Percentiles rank a stretch among this genome's conserved stretches.
phyloP scores from a whole-genome alignment of 2,329 filamentous ascomycete genomes.

The Alternaria conjuncta region DNA sequence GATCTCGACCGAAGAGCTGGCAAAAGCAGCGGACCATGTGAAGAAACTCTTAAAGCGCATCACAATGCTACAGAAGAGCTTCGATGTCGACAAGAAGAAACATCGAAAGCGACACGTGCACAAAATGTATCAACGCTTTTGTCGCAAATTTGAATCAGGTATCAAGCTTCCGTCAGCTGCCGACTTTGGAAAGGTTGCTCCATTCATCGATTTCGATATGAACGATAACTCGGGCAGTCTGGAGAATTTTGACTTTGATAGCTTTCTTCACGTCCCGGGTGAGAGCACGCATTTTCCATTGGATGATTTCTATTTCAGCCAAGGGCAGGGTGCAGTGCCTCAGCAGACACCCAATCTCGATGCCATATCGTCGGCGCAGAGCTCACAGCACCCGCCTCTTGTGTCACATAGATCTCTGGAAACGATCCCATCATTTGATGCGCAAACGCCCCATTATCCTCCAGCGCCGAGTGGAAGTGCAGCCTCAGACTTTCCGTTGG shows the following conservation, averaged over 20 bases:
- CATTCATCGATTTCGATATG: background rate
- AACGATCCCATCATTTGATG: background rate
- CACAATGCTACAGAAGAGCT: constrained; percentile 20
- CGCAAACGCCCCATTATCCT: background rate
- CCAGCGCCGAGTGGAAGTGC: background rate
- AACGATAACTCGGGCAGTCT: too few species aligned
- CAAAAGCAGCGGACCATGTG: constrained; percentile 29
- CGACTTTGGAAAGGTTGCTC: too few species aligned
- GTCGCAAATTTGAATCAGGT: constrained; percentile 27
- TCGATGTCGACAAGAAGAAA: constrained; percentile 2
- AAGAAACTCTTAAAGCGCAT: constrained; percentile 30
- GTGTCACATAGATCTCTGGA: accelerated
- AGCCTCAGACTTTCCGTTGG: background rate
- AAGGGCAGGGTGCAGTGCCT: background rate
- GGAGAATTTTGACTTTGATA: background rate
- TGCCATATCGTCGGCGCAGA: background rate
- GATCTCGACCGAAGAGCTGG: constrained; percentile 28
- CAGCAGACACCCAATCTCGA: background rate
- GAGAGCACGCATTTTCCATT: background rate
- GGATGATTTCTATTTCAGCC: background rate
- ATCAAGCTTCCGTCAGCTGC: background rate
- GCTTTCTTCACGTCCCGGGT: background rate
- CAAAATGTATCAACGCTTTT: constrained; percentile 35
- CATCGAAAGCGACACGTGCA: constrained; percentile 20
- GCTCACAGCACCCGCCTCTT: background rate